Percentiles rank a stretch among this genome's conserved stretches.
Evolutionary conservation across 1,139 yeast species (phyloP).

Genomic region (Yamadazyma blattariae): DNA sequence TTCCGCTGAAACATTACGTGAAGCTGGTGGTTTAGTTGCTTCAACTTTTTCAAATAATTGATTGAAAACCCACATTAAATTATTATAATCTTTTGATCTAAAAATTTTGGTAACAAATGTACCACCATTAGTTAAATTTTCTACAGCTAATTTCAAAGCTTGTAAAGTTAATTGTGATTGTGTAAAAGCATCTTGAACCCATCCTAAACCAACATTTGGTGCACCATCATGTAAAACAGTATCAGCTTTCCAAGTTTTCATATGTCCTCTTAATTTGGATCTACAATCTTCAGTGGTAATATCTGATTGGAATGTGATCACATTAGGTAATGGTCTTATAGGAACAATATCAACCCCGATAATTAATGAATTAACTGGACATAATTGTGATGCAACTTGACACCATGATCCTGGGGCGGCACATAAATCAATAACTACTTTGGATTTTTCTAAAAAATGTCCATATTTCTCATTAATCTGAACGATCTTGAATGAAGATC

Average conservation of each 20-base stretch:
- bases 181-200: conserved; percentile 99
- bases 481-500: conserved; percentile 93
- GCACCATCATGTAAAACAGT: conserved; percentile 99
- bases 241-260: conserved; percentile 99
- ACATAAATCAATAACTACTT: conserved; percentile 95
- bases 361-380: conserved; percentile 89
- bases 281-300: conserved; percentile 98
- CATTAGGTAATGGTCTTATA: conserved; percentile 89
- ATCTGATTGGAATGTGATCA: conserved; percentile 92
- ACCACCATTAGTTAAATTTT: conserved; percentile 87
- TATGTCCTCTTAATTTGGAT: conserved; percentile 86
- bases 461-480: conserved; percentile 97
- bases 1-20: conserved; percentile 98
- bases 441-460: conserved; percentile 91
- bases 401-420: conserved; percentile 99
- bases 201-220: conserved; percentile 97
- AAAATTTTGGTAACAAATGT: conserved; percentile 96
- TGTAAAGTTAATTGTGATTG: conserved; percentile 94
- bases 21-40: conserved; percentile 98
- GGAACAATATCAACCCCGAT: conserved; percentile 99
- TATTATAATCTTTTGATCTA: conserved; percentile 96
- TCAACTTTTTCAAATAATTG: conserved; percentile 95
- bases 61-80: conserved; percentile 94
- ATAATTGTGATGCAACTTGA: conserved; percentile 92
- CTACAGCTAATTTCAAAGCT: conserved; percentile 93